phyloP scores from a whole-genome alignment of 768 basidiomycete genomes.

The Russula brevipes region DNA sequence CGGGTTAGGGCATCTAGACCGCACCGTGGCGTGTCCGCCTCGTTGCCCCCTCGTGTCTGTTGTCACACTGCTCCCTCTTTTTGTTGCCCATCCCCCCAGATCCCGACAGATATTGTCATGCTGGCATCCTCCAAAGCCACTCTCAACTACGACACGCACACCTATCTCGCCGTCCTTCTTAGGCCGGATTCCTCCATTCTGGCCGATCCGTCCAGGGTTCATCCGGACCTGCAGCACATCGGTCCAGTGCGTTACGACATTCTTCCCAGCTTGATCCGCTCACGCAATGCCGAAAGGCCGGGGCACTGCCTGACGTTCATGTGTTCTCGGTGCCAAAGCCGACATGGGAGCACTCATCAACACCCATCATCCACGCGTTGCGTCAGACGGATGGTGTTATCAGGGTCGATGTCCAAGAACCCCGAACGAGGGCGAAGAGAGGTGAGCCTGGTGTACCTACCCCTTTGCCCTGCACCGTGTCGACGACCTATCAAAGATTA shows the following conservation, averaged over 20 bases:
- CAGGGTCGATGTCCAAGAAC: slow-evolving; percentile 23
- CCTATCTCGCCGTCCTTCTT: slow-evolving; percentile 22
- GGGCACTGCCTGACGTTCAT: slow-evolving; percentile 20
- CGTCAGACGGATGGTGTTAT: slow-evolving; percentile 21
- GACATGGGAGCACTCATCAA: slow-evolving; percentile 13
- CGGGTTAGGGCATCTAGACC: slow-evolving; percentile 1
- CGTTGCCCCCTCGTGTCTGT: slow-evolving; percentile 17
- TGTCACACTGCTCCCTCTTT: neutral
- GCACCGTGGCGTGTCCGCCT: slow-evolving; percentile 8
- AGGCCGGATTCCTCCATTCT: slow-evolving; percentile 12
- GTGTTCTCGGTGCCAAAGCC: slow-evolving; percentile 18
- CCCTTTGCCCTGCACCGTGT: neutral
- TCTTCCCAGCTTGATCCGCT: slow-evolving; percentile 10
- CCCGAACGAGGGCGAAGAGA: slow-evolving; percentile 18
- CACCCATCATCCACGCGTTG: slow-evolving; percentile 12
- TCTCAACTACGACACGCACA: slow-evolving; percentile 20
- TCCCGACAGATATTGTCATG: neutral
- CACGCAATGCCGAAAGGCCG: slow-evolving; percentile 14
- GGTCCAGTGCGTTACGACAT: slow-evolving; percentile 16
- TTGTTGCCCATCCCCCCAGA: neutral
- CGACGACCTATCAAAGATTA: neutral
- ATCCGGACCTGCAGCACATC: slow-evolving; percentile 20
- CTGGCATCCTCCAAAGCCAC: slow-evolving; percentile 3
- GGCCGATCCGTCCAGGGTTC: slow-evolving; percentile 10
- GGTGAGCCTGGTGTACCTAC: slow-evolving; percentile 2